Conservation (phyloP, 176 grass and related monocot genomes). For the Olyra latifolia region DNA sequence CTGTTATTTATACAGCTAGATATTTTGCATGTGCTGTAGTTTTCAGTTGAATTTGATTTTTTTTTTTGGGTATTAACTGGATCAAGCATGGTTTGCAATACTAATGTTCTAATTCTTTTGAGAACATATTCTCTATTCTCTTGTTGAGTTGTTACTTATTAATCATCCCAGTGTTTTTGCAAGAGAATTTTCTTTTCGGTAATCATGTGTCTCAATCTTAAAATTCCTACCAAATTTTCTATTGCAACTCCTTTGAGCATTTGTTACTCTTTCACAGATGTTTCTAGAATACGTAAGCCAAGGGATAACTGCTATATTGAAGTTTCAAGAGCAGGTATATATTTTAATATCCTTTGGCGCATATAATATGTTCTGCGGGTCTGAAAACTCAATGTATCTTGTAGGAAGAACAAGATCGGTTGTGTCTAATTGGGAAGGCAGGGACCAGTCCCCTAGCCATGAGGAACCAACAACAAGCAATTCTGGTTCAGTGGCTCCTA, state of each 20-base stretch:
- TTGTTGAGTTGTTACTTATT: slow-evolving; percentile 7
- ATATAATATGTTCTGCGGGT: slow-evolving; percentile 22
- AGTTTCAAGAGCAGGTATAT: slow-evolving; percentile 89
- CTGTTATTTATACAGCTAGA: neutral
- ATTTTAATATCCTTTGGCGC: slow-evolving; percentile 17
- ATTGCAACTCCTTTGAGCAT: slow-evolving; percentile 15
- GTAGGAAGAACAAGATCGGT: slow-evolving; percentile 75
- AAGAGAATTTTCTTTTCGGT: neutral
- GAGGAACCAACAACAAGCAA: slow-evolving; percentile 69
- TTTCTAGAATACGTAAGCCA: slow-evolving; percentile 72
- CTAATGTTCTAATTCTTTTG: slow-evolving; percentile 4
- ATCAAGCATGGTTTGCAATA: neutral
- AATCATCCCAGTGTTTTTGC: neutral
- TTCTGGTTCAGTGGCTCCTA: slow-evolving; percentile 33
- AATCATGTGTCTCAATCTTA: neutral
- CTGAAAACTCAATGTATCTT: slow-evolving; percentile 38
- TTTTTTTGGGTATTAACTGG: neutral
- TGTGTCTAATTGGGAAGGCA: slow-evolving; percentile 73
- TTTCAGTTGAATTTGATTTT: neutral
- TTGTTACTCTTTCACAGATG: slow-evolving; percentile 52
- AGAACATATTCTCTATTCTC: neutral
- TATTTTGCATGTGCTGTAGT: neutral
- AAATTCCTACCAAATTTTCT: neutral
- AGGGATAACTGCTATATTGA: slow-evolving; percentile 75
- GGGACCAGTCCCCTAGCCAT: slow-evolving; percentile 57